Evolutionary conservation across 441 rosid genomes (phyloP).

Genomic region (Syzygium syzygioides): DNA sequence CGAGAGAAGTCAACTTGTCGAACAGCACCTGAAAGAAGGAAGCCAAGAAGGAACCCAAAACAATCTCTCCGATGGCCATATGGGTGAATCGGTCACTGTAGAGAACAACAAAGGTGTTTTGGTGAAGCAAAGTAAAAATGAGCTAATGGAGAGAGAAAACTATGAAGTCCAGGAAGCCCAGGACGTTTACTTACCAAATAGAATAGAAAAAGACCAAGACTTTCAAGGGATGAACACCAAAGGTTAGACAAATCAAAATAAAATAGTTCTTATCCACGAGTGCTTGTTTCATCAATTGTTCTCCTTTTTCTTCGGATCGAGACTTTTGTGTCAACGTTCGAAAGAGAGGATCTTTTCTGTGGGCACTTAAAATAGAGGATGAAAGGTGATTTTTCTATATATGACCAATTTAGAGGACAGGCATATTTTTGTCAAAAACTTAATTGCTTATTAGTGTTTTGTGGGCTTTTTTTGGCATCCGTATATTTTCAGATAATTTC

Average conservation of each 20-base stretch:
- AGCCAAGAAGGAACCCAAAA: not conserved
- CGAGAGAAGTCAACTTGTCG: accelerated
- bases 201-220: not conserved
- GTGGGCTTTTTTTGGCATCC: too few relatives aligned
- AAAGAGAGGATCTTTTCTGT: too few relatives aligned
- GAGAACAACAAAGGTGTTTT: not conserved
- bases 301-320: too few relatives aligned
- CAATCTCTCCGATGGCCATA: not conserved
- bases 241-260: not conserved
- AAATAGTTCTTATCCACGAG: not conserved
- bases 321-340: accelerated
- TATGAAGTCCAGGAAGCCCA: not conserved
- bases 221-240: accelerated
- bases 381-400: too few relatives aligned
- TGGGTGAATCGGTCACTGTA: not conserved
- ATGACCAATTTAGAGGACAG: too few relatives aligned
- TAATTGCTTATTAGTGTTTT: too few relatives aligned
- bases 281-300: not conserved
- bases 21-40: not conserved
- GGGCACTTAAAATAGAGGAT: too few relatives aligned
- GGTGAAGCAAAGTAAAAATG: too few relatives aligned
- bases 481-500: too few relatives aligned
- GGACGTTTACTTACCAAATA: accelerated
- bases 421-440: too few relatives aligned
- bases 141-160: too few relatives aligned